Evolutionary conservation across 2,329 filamentous ascomycete species (phyloP).

Genomic region (Escovopsis weberi): DNA sequence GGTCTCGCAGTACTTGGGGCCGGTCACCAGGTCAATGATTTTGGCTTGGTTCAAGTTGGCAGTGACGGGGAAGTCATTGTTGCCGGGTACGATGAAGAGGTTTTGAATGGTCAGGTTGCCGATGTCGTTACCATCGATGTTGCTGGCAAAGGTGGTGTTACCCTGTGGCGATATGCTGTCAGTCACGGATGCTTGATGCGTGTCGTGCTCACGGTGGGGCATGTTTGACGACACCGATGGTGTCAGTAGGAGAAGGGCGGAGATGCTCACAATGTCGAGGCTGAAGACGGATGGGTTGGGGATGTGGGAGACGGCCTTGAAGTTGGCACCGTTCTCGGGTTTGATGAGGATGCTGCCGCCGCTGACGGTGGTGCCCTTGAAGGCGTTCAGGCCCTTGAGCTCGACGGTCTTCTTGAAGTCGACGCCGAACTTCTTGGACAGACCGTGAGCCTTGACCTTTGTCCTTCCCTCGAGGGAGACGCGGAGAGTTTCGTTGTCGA

Average conservation of each 20-base stretch:
- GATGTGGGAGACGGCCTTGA: conserved; percentile 43
- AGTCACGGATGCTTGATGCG: background rate
- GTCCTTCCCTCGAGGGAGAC: conserved; percentile 39
- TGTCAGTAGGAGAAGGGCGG: background rate
- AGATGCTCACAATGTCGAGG: conserved; percentile 42
- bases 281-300: conserved; percentile 50
- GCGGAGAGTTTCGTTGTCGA: conserved; percentile 33
- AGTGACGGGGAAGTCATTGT: conserved; percentile 40
- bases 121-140: conserved; percentile 33
- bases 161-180: conserved; percentile 26
- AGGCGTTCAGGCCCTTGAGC: conserved; percentile 37
- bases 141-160: conserved; percentile 47
- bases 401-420: conserved; percentile 41
- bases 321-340: conserved; percentile 36
- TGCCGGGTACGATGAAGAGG: conserved; percentile 42
- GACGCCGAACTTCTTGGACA: conserved; percentile 32
- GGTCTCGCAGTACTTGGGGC: conserved; percentile 34
- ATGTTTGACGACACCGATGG: too few species aligned
- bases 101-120: conserved; percentile 44
- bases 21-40: conserved; percentile 25
- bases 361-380: conserved; percentile 38
- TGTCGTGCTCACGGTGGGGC: too few species aligned
- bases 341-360: conserved; percentile 32
- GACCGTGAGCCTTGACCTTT: conserved; percentile 33
- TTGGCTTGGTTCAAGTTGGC: conserved; percentile 35